Base-by-base conservation (phyloP, 176 grass and related monocot genomes). In the Oropetium thomaeum region DNA sequence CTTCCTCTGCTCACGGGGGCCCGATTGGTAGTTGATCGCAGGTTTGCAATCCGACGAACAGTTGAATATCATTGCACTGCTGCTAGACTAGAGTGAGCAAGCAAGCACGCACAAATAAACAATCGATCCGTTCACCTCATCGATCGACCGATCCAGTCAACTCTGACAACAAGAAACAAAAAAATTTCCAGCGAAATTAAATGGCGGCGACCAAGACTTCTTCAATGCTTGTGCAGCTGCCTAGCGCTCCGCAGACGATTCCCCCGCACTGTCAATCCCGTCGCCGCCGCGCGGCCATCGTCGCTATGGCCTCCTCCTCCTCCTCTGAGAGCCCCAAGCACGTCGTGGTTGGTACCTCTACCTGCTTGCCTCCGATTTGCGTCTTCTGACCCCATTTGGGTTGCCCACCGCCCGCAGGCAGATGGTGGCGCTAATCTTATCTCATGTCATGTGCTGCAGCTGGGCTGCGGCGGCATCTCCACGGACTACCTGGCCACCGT, bases 401-500 rank as follows among this genome's bases (percentile, higher is more conserved):
- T n/a, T n/a, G n/a, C n/a, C n/a, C n/a, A n/a, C n/a, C n/a, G n/a
- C n/a, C n/a, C n/a, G n/a, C n/a, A n/a, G n/a, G n/a, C n/a, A n/a
- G n/a, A n/a, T n/a, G n/a, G n/a, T n/a, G n/a, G n/a, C n/a, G n/a
- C n/a, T n/a, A n/a, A n/a, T n/a, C n/a, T n/a, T n/a, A n/a, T n/a
- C n/a, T n/a, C n/a, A 45, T 28, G 65, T 19, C 12, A 13, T 20
- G 7, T 5, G n/a, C n/a, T n/a, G 27, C 65, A 89, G 92, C 65
- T 92, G 42, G 93, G 93, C 42, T 97, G 90, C 76, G 93, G 93
- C 35, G 85, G 77, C 28, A 81, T 81, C 43, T 88, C 86, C 26
- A 81, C 82, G 55, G 95, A 97, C 81, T 97, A 85, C 81, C 69
- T 97, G 85, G 88, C 95, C 12, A 92, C 95, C 33, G 95, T 97